phyloP scores from a whole-genome alignment of 176 grass and related monocot genomes.

The Avena insularis region DNA sequence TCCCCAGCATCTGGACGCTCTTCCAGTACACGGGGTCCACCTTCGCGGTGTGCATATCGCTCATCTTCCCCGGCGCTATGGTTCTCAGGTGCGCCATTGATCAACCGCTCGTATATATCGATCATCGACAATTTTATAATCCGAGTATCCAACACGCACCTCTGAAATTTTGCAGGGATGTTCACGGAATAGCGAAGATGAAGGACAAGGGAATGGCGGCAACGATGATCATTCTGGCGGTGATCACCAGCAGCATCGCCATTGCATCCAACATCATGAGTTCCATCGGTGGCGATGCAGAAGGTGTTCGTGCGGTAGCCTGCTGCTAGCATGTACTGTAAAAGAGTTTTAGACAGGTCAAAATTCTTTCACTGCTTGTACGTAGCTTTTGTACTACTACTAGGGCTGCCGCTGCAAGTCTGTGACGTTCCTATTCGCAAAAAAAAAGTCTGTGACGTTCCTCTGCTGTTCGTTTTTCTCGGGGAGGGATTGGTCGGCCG shows the following conservation, averaged over 20 bases:
- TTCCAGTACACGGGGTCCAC: slow-evolving; percentile 85
- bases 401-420: too few relatives aligned
- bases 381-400: too few relatives aligned
- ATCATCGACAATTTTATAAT: too few relatives aligned
- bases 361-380: neutral
- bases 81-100: slow-evolving; percentile 65
- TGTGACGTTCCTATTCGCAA: neutral
- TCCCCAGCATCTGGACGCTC: slow-evolving; percentile 84
- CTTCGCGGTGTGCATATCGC: slow-evolving; percentile 73
- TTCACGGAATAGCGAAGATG: slow-evolving; percentile 62
- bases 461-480: neutral
- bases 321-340: neutral
- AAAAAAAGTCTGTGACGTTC: neutral
- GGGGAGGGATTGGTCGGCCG: neutral
- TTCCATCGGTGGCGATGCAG: slow-evolving; percentile 37
- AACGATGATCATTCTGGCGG: slow-evolving; percentile 71
- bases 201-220: slow-evolving; percentile 75
- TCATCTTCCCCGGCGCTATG: slow-evolving; percentile 85
- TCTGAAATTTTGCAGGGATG: slow-evolving; percentile 51
- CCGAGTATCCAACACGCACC: too few relatives aligned
- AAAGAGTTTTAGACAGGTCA: neutral
- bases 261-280: slow-evolving; percentile 82
- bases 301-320: neutral
- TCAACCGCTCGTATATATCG: neutral
- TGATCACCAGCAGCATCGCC: slow-evolving; percentile 80